phyloP scores from a whole-genome alignment of 805 yeast species.

The Candida koratica region DNA sequence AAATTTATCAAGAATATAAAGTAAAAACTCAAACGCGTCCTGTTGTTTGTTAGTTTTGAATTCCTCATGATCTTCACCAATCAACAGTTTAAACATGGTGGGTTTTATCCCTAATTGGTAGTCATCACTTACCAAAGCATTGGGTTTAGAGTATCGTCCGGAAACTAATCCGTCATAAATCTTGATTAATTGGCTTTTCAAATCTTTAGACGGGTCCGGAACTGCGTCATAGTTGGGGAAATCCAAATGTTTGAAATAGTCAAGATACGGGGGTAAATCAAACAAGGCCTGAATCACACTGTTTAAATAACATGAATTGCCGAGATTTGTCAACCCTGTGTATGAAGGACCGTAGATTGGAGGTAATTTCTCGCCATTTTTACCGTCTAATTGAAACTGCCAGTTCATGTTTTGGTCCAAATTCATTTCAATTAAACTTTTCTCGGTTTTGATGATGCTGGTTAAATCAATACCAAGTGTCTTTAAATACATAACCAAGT shows the following conservation, averaged over 20 bases:
- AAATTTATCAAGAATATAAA: slow-evolving; percentile 59
- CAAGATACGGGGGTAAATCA: slow-evolving; percentile 34
- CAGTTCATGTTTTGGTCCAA: slow-evolving; percentile 89
- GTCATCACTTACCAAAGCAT: slow-evolving; percentile 36
- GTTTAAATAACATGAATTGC: slow-evolving; percentile 88
- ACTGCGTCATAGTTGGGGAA: slow-evolving; percentile 22
- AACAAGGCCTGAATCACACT: slow-evolving; percentile 75
- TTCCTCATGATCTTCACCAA: slow-evolving; percentile 78
- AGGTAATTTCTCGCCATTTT: slow-evolving; percentile 58
- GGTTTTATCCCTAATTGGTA: slow-evolving; percentile 81
- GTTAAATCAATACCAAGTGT: slow-evolving; percentile 66
- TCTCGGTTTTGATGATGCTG: slow-evolving; percentile 68
- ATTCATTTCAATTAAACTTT: slow-evolving; percentile 81
- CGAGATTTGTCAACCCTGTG: slow-evolving; percentile 85
- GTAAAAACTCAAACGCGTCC: slow-evolving; percentile 88
- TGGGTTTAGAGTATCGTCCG: slow-evolving; percentile 68
- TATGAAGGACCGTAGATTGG: slow-evolving; percentile 73
- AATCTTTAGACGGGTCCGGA: slow-evolving; percentile 56
- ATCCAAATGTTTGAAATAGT: slow-evolving; percentile 35
- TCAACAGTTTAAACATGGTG: slow-evolving; percentile 63
- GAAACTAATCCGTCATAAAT: slow-evolving; percentile 73
- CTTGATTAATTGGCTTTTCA: slow-evolving; percentile 74
- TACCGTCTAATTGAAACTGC: slow-evolving; percentile 81
- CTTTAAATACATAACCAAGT: slow-evolving; percentile 43
- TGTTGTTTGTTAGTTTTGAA: slow-evolving; percentile 87